Evolutionary conservation across 495 filamentous ascomycete genomes (phyloP).

Genomic region (Amphirosellinia nigrospora): DNA sequence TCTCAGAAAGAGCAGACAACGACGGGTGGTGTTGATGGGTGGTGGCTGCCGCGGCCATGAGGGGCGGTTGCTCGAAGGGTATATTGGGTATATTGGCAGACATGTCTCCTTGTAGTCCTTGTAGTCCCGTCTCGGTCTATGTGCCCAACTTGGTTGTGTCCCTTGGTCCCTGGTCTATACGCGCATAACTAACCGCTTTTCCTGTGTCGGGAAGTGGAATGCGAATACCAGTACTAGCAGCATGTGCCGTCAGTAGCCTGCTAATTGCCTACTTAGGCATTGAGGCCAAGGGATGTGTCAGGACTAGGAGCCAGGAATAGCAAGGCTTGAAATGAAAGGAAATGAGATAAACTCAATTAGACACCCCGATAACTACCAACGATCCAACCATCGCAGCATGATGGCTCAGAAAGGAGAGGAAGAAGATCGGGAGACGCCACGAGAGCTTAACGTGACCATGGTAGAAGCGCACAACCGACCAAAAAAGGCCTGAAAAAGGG

Average conservation of each 20-base stretch:
- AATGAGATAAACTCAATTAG: conserved; percentile 12
- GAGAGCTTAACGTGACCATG: conserved; percentile 8
- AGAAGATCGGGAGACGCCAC: conserved; percentile 2
- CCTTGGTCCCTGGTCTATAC: conserved; percentile 17
- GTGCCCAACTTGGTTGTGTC: too few species aligned
- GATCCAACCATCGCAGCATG: neutral
- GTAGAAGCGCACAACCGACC: neutral
- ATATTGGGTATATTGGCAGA: conserved; percentile 10
- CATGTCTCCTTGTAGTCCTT: conserved; percentile 15
- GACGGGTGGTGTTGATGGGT: conserved; percentile 34
- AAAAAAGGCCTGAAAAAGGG: conserved; percentile 14
- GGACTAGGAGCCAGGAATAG: conserved; percentile 17
- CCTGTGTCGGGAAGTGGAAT: neutral
- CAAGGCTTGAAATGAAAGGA: conserved; percentile 20
- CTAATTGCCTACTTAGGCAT: conserved; percentile 15
- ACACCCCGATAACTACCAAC: neutral
- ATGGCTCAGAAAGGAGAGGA: conserved; percentile 4
- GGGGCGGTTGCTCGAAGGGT: conserved; percentile 21
- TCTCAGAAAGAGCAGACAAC: conserved; percentile 39
- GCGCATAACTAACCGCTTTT: conserved; percentile 16
- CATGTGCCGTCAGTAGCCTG: neutral
- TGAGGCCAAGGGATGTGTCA: conserved; percentile 8
- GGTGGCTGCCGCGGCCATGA: neutral
- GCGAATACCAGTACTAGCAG: conserved; percentile 6
- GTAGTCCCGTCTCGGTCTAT: neutral